Evolutionary conservation across 2,329 filamentous ascomycete species (phyloP), one percentile per base, ranked within the genome.

Genomic region (Aspergillus ustus): DNA sequence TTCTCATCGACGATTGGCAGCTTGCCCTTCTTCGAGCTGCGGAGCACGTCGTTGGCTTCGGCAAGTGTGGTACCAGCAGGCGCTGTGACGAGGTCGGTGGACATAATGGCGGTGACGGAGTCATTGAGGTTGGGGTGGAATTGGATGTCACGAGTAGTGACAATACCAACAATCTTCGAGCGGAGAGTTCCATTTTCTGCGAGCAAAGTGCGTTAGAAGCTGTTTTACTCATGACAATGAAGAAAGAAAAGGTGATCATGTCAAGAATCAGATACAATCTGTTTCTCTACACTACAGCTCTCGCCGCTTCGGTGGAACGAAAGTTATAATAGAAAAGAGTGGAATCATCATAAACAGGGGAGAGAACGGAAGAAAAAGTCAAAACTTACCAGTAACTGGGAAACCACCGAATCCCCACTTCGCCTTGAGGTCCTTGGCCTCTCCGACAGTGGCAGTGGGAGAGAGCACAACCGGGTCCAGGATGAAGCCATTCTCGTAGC

Each of bases 221-320:
- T 53, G 49, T 8, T 40, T 59, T 44, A 7, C 22, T 19, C 37
- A 61, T 34, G 28, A 25, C 52, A 15, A 40, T n/a, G 15, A 48
- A 29, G 25, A 31, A 25, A 17, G 22, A 9, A 5, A 7, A 46
- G 40, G 40, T n/a, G 52, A n/a, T 37, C 19, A 37, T 25, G 17
- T 28, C 5, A 61, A 52, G 45, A 54, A 63, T 86, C 83, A 86
- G 81, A 80, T 77, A 76, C 79, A 78, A 78, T 78, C 74, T 74
- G 75, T 81, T 80, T 84, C 81, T 97, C 93, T 92, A 87, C 93
- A 97, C 83, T 85, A 92, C 91, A 86, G 86, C 76, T 88, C 83
- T 85, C 85, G 89, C 91, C 90, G 87, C 89, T 96, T 86, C 92
- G 92, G 95, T 94, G 94, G 95, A 99, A 99, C 95, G 95, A 99